These are phyloP conservation scores for Yarrowia hollandica DNA, from an alignment of 805 yeast species.

Conservation along the genomic window DNA sequence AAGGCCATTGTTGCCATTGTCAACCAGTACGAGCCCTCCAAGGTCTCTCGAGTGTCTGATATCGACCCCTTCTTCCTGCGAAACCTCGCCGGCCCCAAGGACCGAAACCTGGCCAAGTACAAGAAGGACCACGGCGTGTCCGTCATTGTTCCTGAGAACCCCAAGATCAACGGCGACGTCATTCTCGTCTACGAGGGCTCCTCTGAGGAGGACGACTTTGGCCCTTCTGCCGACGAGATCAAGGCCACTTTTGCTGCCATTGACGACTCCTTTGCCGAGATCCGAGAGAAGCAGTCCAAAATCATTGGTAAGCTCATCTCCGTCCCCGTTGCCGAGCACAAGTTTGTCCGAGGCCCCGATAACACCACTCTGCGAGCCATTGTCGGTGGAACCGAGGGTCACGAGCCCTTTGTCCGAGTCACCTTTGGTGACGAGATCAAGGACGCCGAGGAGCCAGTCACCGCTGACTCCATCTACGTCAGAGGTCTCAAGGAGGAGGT, in stretches of 20 bases:
- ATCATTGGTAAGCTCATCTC: conserved; percentile 53
- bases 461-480: conserved; percentile 57
- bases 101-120: conserved; percentile 32
- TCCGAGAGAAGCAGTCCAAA: conserved; percentile 60
- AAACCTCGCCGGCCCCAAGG: conserved; percentile 44
- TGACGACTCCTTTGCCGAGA: conserved; percentile 49
- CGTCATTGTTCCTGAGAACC: conserved; percentile 53
- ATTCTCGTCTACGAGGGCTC: conserved; percentile 55
- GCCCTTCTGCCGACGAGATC: conserved; percentile 64
- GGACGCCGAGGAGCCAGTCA: conserved; percentile 40
- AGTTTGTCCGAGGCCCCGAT: conserved; percentile 59
- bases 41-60: conserved; percentile 58
- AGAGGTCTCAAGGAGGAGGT: conserved; percentile 73
- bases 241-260: conserved; percentile 55
- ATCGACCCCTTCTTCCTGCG: conserved; percentile 62
- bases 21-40: conserved; percentile 68
- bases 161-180: conserved; percentile 45
- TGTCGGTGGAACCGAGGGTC: conserved; percentile 44
- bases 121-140: conserved; percentile 49
- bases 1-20: conserved; percentile 73
- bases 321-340: conserved; percentile 58
- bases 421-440: conserved; percentile 39
- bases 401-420: conserved; percentile 43
- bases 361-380: conserved; percentile 55
- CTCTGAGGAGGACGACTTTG: conserved; percentile 60